Evolutionary conservation across 441 rosid genomes (phyloP).

Genomic region (Rhodomyrtus psidioides): DNA sequence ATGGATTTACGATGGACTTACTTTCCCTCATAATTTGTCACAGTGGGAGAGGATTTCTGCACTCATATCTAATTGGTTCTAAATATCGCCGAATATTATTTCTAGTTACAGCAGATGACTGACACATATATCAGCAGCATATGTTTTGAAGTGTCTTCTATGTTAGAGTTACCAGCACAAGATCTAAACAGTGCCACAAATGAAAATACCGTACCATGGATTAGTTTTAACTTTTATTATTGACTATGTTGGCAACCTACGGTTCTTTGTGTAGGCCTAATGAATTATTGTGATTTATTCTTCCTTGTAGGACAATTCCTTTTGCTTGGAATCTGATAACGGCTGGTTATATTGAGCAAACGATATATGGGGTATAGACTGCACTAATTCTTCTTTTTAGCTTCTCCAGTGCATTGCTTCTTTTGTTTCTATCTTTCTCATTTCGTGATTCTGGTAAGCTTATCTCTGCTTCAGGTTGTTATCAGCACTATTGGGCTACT

Average conservation of each 20-base stretch:
- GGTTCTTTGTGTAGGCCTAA: background rate
- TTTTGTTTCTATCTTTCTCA: background rate
- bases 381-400: background rate
- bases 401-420: background rate
- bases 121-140: background rate
- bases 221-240: background rate
- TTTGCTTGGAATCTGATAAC: slow-evolving; percentile 94
- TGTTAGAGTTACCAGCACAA: background rate
- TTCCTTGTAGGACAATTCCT: slow-evolving; percentile 79
- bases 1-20: background rate
- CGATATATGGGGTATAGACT: slow-evolving; percentile 67
- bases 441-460: slow-evolving; percentile 2
- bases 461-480: slow-evolving; percentile 41
- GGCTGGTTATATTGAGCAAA: slow-evolving; percentile 81
- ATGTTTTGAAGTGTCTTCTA: background rate
- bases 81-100: background rate
- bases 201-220: background rate
- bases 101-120: background rate
- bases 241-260: background rate
- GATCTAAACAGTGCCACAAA: background rate
- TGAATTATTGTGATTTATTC: background rate
- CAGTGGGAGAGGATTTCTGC: background rate
- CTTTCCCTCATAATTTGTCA: background rate
- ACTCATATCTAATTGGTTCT: background rate
- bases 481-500: slow-evolving; percentile 70